Percentiles rank a stretch among this genome's conserved stretches.
These are phyloP conservation scores for Peronospora belbahrii DNA, from an alignment of 352 stramenopile genomes.

Conservation along the genomic window DNA sequence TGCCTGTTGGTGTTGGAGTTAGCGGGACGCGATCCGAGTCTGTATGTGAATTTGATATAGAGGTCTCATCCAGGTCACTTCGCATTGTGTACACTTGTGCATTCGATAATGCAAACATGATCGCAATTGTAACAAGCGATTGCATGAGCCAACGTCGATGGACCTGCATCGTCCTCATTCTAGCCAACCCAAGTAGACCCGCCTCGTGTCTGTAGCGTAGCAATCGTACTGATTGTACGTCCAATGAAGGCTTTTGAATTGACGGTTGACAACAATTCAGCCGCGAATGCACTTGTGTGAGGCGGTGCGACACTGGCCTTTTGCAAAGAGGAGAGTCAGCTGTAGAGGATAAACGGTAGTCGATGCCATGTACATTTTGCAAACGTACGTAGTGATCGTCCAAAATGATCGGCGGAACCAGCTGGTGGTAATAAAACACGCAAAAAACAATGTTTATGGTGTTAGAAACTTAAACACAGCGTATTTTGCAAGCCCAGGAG, in stretches of 20 bases:
- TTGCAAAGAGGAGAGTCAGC: slow-evolving; percentile 18
- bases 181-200: slow-evolving; percentile 1
- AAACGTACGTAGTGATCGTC: slow-evolving; percentile 19
- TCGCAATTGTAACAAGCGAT: slow-evolving; percentile 2
- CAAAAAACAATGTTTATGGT: not conserved
- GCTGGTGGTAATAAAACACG: slow-evolving; percentile 15
- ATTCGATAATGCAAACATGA: slow-evolving; percentile 1
- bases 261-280: slow-evolving; percentile 5
- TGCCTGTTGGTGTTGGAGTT: slow-evolving; percentile 15
- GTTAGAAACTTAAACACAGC: not conserved
- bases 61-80: slow-evolving; percentile 8
- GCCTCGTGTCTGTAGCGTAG: not conserved
- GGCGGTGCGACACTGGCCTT: slow-evolving; percentile 1
- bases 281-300: slow-evolving; percentile 14
- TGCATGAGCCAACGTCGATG: slow-evolving; percentile 22
- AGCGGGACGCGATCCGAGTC: not conserved
- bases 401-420: slow-evolving; percentile 16
- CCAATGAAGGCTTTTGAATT: not conserved
- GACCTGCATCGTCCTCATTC: slow-evolving; percentile 17
- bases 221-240: slow-evolving; percentile 6
- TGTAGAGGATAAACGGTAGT: slow-evolving; percentile 18
- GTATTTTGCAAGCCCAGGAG: not conserved
- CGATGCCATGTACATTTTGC: slow-evolving; percentile 17
- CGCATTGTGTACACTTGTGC: slow-evolving; percentile 23
- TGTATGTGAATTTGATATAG: not conserved